A percentile compares a stretch with the other conserved stretches of the same genome.
Evolutionary conservation across 2,329 filamentous ascomycete genomes (phyloP).

Genomic region (Aureobasidium subglaciale): DNA sequence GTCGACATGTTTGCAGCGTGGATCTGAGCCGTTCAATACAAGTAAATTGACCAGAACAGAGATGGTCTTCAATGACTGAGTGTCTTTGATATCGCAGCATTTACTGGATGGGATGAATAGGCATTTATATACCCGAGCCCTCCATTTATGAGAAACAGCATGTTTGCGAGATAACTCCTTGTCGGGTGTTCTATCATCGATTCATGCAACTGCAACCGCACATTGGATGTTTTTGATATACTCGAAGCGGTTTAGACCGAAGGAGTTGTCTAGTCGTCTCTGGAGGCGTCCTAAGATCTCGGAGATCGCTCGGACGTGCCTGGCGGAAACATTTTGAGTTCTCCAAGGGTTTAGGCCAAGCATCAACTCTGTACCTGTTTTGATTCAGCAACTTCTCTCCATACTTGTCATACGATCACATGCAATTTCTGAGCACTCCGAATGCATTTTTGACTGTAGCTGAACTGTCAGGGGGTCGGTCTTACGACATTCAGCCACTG

Average conservation of each 20-base stretch:
- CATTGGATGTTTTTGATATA: background rate
- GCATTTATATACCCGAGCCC: background rate
- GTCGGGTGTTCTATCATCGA: background rate
- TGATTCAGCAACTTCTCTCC: too few species aligned
- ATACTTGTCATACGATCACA: too few species aligned
- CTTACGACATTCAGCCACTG: too few species aligned
- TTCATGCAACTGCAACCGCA: conserved; percentile 3
- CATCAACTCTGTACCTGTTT: too few species aligned
- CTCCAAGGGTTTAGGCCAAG: background rate
- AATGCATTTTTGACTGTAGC: too few species aligned
- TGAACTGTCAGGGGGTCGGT: too few species aligned
- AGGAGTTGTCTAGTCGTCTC: background rate
- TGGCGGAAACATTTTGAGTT: background rate
- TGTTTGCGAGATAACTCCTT: conserved; percentile 9
- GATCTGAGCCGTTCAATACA: background rate
- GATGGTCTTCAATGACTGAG: background rate
- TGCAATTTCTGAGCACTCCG: too few species aligned
- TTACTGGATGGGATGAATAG: background rate
- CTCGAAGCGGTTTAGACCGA: background rate
- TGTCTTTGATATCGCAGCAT: background rate
- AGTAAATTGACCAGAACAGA: background rate
- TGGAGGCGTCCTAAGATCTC: background rate
- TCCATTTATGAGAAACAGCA: background rate
- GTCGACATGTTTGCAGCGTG: background rate
- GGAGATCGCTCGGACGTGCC: conserved; percentile 6